Percentiles rank a stretch among this genome's conserved stretches.
These are phyloP conservation scores for Thalassiosira hispida DNA, from an alignment of 352 stramenopile species.

Conservation along the genomic window DNA sequence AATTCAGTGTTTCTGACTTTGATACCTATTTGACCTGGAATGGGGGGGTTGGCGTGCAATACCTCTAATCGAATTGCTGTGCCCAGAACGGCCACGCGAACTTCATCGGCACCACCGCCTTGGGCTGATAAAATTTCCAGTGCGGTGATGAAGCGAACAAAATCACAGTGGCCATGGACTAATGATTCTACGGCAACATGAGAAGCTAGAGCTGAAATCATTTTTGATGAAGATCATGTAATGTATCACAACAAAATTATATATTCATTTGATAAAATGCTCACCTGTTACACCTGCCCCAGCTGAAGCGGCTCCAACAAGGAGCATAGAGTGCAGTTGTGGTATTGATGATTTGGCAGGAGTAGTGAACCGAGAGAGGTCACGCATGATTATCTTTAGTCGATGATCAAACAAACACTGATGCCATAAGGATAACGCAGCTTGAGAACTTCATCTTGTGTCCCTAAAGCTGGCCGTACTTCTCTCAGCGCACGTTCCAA, in stretches of 20 bases:
- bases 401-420: slow-evolving; percentile 61
- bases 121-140: slow-evolving; percentile 67
- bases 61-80: too few relatives aligned
- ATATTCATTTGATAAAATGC: too few relatives aligned
- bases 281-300: slow-evolving; percentile 37
- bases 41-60: too few relatives aligned
- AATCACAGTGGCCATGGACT: slow-evolving; percentile 60
- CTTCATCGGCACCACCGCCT: slow-evolving; percentile 61
- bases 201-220: slow-evolving; percentile 51
- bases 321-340: slow-evolving; percentile 71
- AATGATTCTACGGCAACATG: slow-evolving; percentile 70
- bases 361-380: slow-evolving; percentile 70
- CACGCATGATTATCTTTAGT: slow-evolving; percentile 64
- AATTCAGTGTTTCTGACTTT: too few relatives aligned
- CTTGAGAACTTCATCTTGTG: slow-evolving; percentile 91
- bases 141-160: slow-evolving; percentile 75
- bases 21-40: too few relatives aligned
- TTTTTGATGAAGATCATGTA: too few relatives aligned
- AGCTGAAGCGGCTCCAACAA: slow-evolving; percentile 55
- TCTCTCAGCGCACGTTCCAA: slow-evolving; percentile 93
- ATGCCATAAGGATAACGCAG: slow-evolving; percentile 71
- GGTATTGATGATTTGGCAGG: slow-evolving; percentile 42
- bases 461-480: slow-evolving; percentile 95
- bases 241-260: too few relatives aligned
- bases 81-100: slow-evolving; percentile 64